phyloP scores from a whole-genome alignment of 148 eudicot species.

The Vaccinium vitisidaea region DNA sequence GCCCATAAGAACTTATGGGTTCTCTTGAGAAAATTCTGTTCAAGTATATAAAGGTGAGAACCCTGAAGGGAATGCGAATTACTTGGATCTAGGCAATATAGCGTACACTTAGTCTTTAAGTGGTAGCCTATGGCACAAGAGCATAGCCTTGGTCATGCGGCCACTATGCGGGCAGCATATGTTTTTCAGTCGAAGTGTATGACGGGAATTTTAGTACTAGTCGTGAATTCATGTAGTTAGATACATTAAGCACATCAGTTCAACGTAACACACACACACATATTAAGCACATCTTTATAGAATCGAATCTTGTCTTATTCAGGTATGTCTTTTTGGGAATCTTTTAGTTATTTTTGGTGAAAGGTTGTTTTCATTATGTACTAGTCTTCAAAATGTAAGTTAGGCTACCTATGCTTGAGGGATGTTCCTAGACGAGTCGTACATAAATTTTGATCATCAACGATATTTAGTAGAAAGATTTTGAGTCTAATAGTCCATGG shows the following conservation, averaged over 20 bases:
- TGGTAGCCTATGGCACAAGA: neutral
- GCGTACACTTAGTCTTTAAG: neutral
- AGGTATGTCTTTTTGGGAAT: neutral
- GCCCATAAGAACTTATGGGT: neutral
- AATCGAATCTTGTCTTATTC: neutral
- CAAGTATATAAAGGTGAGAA: neutral
- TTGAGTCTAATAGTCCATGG: neutral
- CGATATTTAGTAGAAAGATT: neutral
- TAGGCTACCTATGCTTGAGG: neutral
- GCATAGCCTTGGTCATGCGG: neutral
- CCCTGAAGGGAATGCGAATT: neutral
- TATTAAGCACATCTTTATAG: neutral
- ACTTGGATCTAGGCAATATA: neutral
- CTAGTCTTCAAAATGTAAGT: neutral
- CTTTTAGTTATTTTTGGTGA: neutral
- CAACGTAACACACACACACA: too few species aligned
- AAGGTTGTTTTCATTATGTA: neutral
- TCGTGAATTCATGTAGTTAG: neutral
- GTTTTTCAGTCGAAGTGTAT: neutral
- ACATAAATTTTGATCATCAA: neutral
- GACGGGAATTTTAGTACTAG: neutral
- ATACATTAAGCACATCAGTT: neutral
- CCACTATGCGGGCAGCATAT: neutral
- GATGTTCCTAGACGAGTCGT: neutral
- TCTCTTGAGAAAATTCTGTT: neutral